Evolutionary conservation across 2,329 filamentous ascomycete genomes (phyloP), one percentile per base, ranked within the genome.

Genomic region (Mollisiaceae sp.): DNA sequence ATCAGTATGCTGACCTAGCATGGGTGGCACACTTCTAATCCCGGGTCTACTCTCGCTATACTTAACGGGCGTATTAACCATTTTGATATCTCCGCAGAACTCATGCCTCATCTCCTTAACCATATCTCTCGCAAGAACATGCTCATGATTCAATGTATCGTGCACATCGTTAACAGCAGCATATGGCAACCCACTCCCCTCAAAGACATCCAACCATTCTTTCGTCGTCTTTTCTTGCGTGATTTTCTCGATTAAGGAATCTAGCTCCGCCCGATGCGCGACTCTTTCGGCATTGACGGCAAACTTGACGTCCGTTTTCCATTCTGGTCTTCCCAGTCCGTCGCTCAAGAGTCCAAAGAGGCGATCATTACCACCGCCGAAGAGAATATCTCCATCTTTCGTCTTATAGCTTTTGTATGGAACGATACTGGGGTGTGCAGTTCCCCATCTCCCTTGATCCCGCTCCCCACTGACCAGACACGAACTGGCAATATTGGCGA

Each of bases 401-500:
- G 90, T 92, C 73, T 87, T 84, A 77, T 92, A 99, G 0, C 93
- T 92, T 73, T 90, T 89, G 78, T 99, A 99, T 0, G 95, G 95
- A 0, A 99, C 95, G 76, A 99, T 98, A 0, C 93, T 81, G 92
- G 91, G 95, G 82, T 99, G 95, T 52, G 94, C 94, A 3, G 95
- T 99, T 8, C 95, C 95, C 94, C 95, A 98, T 69, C 95, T 85
- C 0, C 95, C 95, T 0, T 89, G 86, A 76, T 99, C 95, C 71
- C 90, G 90, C 78, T 97, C 81, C 1, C 94, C 94, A 72, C 91
- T 96, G 68, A 98, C 91, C 50, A 99, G 81, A 66, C 90, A 93
- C 66, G 93, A 97, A 76, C 92, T 97, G 9, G 94, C 95, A 74
- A 99, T 93, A 76, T 98, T 99, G n/a, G 93, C 89, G 54, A 99